Base-by-base conservation (phyloP, 768 basidiomycete genomes). In the Favolaschia claudopus region DNA sequence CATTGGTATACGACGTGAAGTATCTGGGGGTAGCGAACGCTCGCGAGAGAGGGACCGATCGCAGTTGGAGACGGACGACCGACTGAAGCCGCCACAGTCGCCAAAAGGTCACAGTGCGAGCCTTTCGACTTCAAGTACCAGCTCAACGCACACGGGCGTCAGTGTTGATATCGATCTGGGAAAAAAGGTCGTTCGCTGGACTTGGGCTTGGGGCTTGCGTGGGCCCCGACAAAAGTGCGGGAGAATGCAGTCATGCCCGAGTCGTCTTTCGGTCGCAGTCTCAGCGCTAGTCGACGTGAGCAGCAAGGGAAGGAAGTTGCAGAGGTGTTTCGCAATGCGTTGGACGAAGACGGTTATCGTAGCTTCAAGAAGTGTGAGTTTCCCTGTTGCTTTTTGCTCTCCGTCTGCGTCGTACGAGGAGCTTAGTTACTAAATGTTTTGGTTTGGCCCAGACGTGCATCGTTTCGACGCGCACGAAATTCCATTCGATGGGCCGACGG, bases 131-230 rank as follows among this genome's bases (percentile, higher is more conserved):
- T 50, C 58, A 22, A 62, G 58, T 39, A 55, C 59, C 14, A 64
- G 60, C 20, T 62, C 64, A 28, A 61, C 48, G 68, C 28, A 76
- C 72, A 59, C 75, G 69, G 33, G 68, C 69, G 29, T 74, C 68
- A 69, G 68, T 58, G 63, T 72, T 50, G 79, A 0, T 74, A 80
- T 60, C 73, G 81, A 32, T 78, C 80, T 2, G 80, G 81, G 27
- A 74, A 77, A 7, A 89, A 88, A 68, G 89, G 89, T 1, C 87
- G 89, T 24, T 91, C 89, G 24, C 72, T 92, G 33, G 90, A 91
- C 70, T 80, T 91, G 9, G 85, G 86, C 2, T 70, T 91, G 15
- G 88, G 88, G 6, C 77, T 92, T 38, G 75, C 87, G 14, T 91
- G 90, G 90, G 90, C 89, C 4, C 87, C 90, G 20, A 80, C 82